Conservation (phyloP, 176 grass and related monocot genomes). For the Ananas comosus region DNA sequence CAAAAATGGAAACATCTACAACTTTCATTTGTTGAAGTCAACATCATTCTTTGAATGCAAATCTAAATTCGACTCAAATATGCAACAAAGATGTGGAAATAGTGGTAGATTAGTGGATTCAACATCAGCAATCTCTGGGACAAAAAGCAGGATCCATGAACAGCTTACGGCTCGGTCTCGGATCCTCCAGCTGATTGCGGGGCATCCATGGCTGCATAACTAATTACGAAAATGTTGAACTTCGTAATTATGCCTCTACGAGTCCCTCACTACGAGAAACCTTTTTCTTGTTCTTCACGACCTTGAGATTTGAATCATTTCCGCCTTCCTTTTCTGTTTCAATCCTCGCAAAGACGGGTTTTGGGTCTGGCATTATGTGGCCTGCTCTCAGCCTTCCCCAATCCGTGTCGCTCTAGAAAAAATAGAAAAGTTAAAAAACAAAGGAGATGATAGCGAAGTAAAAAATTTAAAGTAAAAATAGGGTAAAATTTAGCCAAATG, state of each 20-base stretch:
- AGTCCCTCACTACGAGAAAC: constrained; percentile 40
- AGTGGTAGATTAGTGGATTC: too few species aligned
- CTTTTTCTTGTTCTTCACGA: constrained; percentile 54
- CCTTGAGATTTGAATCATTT: constrained; percentile 34
- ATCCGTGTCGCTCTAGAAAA: constrained; percentile 56
- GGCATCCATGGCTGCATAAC: too few species aligned
- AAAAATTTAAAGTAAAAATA: not conserved
- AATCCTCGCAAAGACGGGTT: constrained; percentile 71
- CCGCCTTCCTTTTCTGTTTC: constrained; percentile 36
- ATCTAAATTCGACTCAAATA: too few species aligned
- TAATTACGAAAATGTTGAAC: not conserved
- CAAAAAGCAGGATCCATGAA: too few species aligned
- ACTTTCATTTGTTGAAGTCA: too few species aligned
- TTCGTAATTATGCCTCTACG: constrained; percentile 49
- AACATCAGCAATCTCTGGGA: too few species aligned
- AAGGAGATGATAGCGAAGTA: not conserved
- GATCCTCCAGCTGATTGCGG: too few species aligned
- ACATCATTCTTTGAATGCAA: too few species aligned
- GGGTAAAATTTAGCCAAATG: too few species aligned
- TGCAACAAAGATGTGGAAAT: too few species aligned
- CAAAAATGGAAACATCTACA: too few species aligned
- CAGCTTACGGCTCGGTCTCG: too few species aligned
- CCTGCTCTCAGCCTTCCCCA: constrained; percentile 82
- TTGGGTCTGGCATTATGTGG: constrained; percentile 60
- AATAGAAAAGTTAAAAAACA: not conserved